Base-by-base conservation (phyloP, 768 basidiomycete species). In the Postia placenta region DNA sequence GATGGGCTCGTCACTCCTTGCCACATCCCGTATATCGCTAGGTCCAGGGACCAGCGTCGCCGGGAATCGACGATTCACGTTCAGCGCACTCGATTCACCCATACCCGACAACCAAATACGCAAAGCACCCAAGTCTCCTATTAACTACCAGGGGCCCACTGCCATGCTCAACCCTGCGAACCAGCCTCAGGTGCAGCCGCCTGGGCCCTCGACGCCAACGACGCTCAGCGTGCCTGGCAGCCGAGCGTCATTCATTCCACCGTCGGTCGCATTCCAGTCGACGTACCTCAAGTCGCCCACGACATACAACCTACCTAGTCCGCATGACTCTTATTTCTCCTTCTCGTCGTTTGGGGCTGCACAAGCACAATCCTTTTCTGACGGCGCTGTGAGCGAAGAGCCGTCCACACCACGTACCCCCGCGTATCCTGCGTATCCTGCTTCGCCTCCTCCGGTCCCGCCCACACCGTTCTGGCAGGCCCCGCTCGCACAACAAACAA, bases 21-120 rank as follows among this genome's bases (percentile, higher is more conserved):
- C 19, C 17, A 42, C n/a, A n/a, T 17, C 25, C 40, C 35, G 47
- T 3, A 28, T 17, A 11, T 24, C 27, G 20, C 20, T 30, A 2
- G 6, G 17, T 15, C 33, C 45, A 6, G 30, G 17, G 26, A 55
- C 43, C 27, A 59, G 57, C 12, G 70, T 79, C 3, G 75, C 80
- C 15, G 81, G 83, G 15, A 77, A 65, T 58, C 85, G 82, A 60
- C 77, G 79, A 12, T 74, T 79, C 57, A 81, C 79, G 0, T 61
- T 76, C 20, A 69, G 74, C 1, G 65, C 69, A 3, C 64, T 64
- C 20, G 62, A 66, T 15, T 45, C 56, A 17, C 62, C 66, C 27
- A 55, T 64, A 1, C 60, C 66, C 25, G 60, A 65, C 42, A 66
- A 48, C 44, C 24, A 49, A 42, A 43, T 50, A 17, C 28, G 26